Evolutionary conservation across 768 basidiomycete species (phyloP).

Genomic region (Cyclocybe cylindracea): DNA sequence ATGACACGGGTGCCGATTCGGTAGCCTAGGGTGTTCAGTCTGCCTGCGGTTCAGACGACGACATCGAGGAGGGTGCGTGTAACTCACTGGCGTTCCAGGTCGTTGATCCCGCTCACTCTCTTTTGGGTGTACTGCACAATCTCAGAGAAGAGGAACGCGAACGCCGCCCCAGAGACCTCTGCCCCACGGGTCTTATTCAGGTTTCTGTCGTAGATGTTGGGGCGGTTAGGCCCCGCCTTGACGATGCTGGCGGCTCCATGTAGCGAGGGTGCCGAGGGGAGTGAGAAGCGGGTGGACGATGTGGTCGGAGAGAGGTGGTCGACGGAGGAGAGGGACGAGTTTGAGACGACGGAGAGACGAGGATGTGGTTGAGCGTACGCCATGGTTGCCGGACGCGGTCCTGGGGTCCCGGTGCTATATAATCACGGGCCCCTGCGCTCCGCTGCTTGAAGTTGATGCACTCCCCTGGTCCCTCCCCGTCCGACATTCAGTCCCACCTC

Average conservation of each 20-base stretch:
- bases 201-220: slow-evolving; percentile 86
- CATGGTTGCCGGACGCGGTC: slow-evolving; percentile 25
- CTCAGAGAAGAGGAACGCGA: slow-evolving; percentile 91
- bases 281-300: slow-evolving; percentile 69
- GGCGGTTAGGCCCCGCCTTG: slow-evolving; percentile 46
- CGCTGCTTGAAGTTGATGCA: slow-evolving; percentile 27
- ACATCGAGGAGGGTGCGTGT: neutral
- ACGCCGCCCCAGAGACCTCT: slow-evolving; percentile 84
- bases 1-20: slow-evolving; percentile 86
- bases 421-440: slow-evolving; percentile 11
- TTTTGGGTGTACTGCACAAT: slow-evolving; percentile 96
- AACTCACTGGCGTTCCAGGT: slow-evolving; percentile 86
- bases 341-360: slow-evolving; percentile 69
- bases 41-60: slow-evolving; percentile 29
- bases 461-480: slow-evolving; percentile 45
- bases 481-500: slow-evolving; percentile 71
- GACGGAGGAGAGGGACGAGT: slow-evolving; percentile 49
- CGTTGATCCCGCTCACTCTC: slow-evolving; percentile 91
- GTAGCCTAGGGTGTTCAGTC: slow-evolving; percentile 91
- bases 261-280: slow-evolving; percentile 57
- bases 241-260: slow-evolving; percentile 38
- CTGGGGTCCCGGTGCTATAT: slow-evolving; percentile 16
- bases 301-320: slow-evolving; percentile 58
- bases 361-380: slow-evolving; percentile 65
- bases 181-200: slow-evolving; percentile 84